A percentile compares a stretch with the other conserved stretches of the same genome.
Evolutionary conservation across 2,329 filamentous ascomycete species (phyloP).

Genomic region (Ophiostoma pallidulum): DNA sequence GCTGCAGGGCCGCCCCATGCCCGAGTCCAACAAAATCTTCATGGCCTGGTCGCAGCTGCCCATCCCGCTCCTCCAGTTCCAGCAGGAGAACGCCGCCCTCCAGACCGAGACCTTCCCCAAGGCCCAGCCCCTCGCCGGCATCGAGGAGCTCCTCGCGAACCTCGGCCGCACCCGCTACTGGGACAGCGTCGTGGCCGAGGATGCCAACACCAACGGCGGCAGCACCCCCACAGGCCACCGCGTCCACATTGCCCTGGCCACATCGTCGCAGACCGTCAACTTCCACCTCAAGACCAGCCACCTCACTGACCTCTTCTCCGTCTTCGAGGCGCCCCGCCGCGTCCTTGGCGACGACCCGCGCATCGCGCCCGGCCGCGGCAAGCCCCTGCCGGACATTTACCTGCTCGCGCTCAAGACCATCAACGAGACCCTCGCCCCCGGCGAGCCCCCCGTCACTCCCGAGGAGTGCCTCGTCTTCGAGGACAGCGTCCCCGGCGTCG

Average conservation of each 20-base stretch:
- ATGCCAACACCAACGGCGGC: conserved; percentile 1
- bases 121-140: conserved; percentile 70
- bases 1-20: conserved; percentile 53
- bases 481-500: conserved; percentile 86
- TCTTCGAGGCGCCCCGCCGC: conserved; percentile 60
- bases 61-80: conserved; percentile 60
- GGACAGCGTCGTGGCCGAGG: conserved; percentile 22
- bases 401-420: conserved; percentile 75
- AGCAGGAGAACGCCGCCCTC: conserved; percentile 46
- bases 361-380: conserved; percentile 71
- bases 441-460: conserved; percentile 57
- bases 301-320: conserved; percentile 47
- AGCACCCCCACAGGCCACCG: conserved; percentile 18
- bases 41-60: conserved; percentile 80
- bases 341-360: conserved; percentile 80
- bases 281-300: conserved; percentile 68
- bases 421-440: conserved; percentile 59
- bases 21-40: conserved; percentile 45
- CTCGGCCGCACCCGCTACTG: conserved; percentile 46
- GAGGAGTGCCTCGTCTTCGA: conserved; percentile 95
- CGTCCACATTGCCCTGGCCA: conserved; percentile 79
- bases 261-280: conserved; percentile 62
- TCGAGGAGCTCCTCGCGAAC: conserved; percentile 54
- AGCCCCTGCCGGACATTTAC: conserved; percentile 93
- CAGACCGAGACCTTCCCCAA: conserved; percentile 65